Evolutionary conservation across 768 basidiomycete genomes (phyloP).

Genomic region (Gymnopilus junonius): DNA sequence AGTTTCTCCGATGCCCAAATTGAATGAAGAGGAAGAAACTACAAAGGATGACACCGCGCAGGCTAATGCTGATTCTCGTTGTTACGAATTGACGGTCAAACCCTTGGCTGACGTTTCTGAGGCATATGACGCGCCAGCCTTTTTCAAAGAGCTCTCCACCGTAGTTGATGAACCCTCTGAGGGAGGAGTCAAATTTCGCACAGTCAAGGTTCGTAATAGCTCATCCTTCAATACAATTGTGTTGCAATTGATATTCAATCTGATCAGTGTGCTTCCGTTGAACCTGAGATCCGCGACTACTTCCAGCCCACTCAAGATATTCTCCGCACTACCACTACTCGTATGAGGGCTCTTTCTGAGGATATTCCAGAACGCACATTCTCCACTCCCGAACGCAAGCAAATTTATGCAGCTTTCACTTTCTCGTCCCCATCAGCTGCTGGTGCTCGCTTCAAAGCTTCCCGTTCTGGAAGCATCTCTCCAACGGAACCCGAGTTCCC

Average conservation of each 20-base stretch:
- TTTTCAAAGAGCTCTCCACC: slow-evolving; percentile 32
- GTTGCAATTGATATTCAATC: slow-evolving; percentile 13
- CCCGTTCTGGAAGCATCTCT: slow-evolving; percentile 34
- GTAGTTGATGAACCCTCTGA: slow-evolving; percentile 31
- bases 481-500: slow-evolving; percentile 16
- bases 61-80: slow-evolving; percentile 67
- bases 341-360: slow-evolving; percentile 28
- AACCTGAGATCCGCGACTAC: slow-evolving; percentile 63
- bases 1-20: slow-evolving; percentile 62
- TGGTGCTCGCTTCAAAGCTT: slow-evolving; percentile 53
- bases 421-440: slow-evolving; percentile 76
- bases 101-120: slow-evolving; percentile 78
- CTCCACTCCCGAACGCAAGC: slow-evolving; percentile 76
- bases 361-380: slow-evolving; percentile 45
- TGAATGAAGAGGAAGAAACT: slow-evolving; percentile 52
- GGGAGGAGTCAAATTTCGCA: slow-evolving; percentile 40
- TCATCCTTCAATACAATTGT: slow-evolving; percentile 14
- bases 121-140: slow-evolving; percentile 58
- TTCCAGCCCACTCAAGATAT: slow-evolving; percentile 42
- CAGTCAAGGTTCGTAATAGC: slow-evolving; percentile 50
- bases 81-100: slow-evolving; percentile 79
- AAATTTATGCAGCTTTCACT: slow-evolving; percentile 76
- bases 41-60: slow-evolving; percentile 46
- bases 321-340: slow-evolving; percentile 29
- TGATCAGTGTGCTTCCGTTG: slow-evolving; percentile 54